Conservation (phyloP, 371 early-diverging fungal genomes). For the Mycotypha africana region DNA sequence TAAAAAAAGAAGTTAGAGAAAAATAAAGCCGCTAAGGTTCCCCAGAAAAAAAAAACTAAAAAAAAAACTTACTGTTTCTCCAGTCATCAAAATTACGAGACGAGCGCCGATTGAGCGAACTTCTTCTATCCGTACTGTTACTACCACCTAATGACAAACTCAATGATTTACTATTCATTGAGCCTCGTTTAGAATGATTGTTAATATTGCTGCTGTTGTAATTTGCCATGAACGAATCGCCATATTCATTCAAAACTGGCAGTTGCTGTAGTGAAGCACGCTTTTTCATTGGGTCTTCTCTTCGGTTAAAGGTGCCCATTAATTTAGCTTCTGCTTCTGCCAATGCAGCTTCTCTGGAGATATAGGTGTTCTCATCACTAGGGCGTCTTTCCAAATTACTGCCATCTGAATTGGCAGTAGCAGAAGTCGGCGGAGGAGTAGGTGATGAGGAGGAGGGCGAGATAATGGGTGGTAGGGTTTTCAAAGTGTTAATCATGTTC, state of each 20-base stretch:
- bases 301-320: slow-evolving; percentile 40
- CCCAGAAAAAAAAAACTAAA: too few species aligned
- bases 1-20: too few species aligned
- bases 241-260: slow-evolving; percentile 35
- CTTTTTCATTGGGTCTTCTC: slow-evolving; percentile 19
- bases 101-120: slow-evolving; percentile 32
- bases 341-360: slow-evolving; percentile 36
- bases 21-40: too few species aligned
- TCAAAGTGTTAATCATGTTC: slow-evolving; percentile 51
- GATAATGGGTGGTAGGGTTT: slow-evolving; percentile 41
- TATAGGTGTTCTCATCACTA: slow-evolving; percentile 26
- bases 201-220: not conserved
- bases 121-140: slow-evolving; percentile 10
- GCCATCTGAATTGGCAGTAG: too few species aligned
- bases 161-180: slow-evolving; percentile 20
- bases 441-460: too few species aligned
- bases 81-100: slow-evolving; percentile 45
- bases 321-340: slow-evolving; percentile 50
- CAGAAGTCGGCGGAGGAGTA: too few species aligned
- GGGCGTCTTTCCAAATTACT: slow-evolving; percentile 6
- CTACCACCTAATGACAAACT: slow-evolving; percentile 14
- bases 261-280: slow-evolving; percentile 36
- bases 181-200: slow-evolving; percentile 4
- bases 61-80: slow-evolving; percentile 23
- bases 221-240: slow-evolving; percentile 17